Conservation (phyloP, 2,329 filamentous ascomycete genomes). For the Emmonsia crescens region DNA sequence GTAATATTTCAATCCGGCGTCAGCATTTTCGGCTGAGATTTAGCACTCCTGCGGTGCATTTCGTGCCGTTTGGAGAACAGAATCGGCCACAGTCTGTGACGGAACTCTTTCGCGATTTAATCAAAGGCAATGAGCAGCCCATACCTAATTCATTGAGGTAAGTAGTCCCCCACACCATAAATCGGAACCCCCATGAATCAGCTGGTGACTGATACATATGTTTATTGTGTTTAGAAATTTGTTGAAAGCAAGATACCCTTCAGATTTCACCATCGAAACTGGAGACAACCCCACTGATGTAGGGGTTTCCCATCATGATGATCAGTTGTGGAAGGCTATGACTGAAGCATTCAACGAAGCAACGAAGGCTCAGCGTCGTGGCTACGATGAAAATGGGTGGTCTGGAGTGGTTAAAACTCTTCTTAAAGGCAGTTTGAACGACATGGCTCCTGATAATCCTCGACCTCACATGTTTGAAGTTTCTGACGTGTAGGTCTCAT, state of each 20-base stretch:
- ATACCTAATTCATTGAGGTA: not conserved
- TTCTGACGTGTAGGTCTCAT: not conserved
- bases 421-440: not conserved
- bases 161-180: not conserved
- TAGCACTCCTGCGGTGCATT: not conserved
- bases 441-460: not conserved
- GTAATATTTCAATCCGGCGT: not conserved
- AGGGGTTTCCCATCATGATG: not conserved
- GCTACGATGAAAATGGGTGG: not conserved
- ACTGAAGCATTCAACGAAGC: not conserved
- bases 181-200: not conserved
- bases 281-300: not conserved
- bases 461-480: not conserved
- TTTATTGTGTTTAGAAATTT: not conserved
- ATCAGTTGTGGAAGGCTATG: not conserved
- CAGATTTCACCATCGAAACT: not conserved
- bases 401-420: not conserved
- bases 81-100: not conserved
- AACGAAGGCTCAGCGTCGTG: not conserved
- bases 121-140: not conserved
- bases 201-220: not conserved
- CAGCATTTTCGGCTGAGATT: not conserved
- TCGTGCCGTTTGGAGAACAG: not conserved
- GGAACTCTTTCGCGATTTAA: not conserved
- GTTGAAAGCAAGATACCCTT: not conserved